Evolutionary conservation across 257 asterid genomes (phyloP).

Genomic region (Apocynum venetum): DNA sequence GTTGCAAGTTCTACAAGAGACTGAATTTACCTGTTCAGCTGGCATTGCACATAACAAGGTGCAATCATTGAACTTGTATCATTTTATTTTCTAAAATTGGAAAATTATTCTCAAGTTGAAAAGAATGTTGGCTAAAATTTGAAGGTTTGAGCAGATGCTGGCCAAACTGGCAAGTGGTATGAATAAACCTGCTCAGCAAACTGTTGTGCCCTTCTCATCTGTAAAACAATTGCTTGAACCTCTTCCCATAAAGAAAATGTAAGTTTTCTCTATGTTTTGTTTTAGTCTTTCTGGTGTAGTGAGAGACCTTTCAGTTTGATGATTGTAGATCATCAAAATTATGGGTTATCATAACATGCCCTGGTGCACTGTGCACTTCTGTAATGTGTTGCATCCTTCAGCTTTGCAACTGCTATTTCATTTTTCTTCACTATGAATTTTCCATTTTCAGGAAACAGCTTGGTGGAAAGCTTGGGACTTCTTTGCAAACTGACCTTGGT

Average conservation of each 20-base stretch:
- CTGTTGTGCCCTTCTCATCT: slow-evolving; percentile 76
- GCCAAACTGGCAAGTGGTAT: slow-evolving; percentile 95
- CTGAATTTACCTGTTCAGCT: slow-evolving; percentile 91
- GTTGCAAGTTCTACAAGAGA: slow-evolving; percentile 70
- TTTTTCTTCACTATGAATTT: not conserved
- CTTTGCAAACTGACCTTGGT: slow-evolving; percentile 69
- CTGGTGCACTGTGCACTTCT: not conserved
- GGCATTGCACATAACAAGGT: slow-evolving; percentile 98
- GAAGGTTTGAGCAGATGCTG: slow-evolving; percentile 65
- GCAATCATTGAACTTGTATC: slow-evolving; percentile 8
- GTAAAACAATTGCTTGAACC: slow-evolving; percentile 62
- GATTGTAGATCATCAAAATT: not conserved
- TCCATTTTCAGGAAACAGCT: slow-evolving; percentile 81
- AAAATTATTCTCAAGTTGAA: not conserved
- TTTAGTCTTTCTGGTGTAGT: not conserved
- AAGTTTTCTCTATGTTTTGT: slow-evolving; percentile 14
- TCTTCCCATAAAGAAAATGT: slow-evolving; percentile 88
- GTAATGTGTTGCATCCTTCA: slow-evolving; percentile 6
- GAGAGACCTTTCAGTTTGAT: not conserved
- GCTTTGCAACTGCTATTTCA: slow-evolving; percentile 8
- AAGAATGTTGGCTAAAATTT: slow-evolving; percentile 15
- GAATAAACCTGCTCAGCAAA: slow-evolving; percentile 98
- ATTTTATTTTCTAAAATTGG: not conserved
- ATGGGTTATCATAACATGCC: not conserved
- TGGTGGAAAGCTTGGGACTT: slow-evolving; percentile 95